phyloP scores from a whole-genome alignment of 2,329 filamentous ascomycete species.

The Septoria petroselini region DNA sequence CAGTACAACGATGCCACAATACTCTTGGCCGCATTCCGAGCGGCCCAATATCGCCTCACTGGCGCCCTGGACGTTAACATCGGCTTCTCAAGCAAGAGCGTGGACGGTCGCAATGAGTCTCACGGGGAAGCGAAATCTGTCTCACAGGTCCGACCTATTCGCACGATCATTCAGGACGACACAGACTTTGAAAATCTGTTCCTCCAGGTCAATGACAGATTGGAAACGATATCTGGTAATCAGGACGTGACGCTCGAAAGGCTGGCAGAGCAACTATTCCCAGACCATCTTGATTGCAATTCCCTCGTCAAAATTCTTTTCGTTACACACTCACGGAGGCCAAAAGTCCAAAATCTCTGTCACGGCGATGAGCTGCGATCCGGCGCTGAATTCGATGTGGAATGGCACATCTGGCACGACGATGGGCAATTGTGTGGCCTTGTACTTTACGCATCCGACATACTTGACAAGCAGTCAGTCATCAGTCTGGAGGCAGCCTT shows the following conservation, averaged over 20 bases:
- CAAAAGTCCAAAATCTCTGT: too few species aligned
- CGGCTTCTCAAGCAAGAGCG: neutral
- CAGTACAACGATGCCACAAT: neutral
- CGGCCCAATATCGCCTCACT: slow-evolving; percentile 3
- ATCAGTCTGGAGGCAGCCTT: neutral
- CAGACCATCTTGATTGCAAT: slow-evolving; percentile 4
- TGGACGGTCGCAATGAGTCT: too few species aligned
- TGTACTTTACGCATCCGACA: neutral
- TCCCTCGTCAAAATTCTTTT: slow-evolving; percentile 18
- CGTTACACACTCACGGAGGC: slow-evolving; percentile 13
- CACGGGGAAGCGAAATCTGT: too few species aligned
- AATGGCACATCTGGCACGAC: neutral
- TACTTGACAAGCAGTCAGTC: neutral
- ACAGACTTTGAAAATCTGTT: slow-evolving; percentile 6
- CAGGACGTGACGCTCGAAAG: slow-evolving; percentile 15
- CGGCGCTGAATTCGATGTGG: too few species aligned
- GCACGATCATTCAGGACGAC: slow-evolving; percentile 4
- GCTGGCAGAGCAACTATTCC: slow-evolving; percentile 5
- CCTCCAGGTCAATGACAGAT: slow-evolving; percentile 8
- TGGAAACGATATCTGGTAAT: slow-evolving; percentile 4
- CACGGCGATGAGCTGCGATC: too few species aligned
- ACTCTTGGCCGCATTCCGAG: slow-evolving; percentile 4
- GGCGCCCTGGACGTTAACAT: neutral
- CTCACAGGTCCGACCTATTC: slow-evolving; percentile 2
- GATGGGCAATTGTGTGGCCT: neutral